Evolutionary conservation across 2,329 filamentous ascomycete genomes (phyloP).

Genomic region (Apiospora rasikravindrae): DNA sequence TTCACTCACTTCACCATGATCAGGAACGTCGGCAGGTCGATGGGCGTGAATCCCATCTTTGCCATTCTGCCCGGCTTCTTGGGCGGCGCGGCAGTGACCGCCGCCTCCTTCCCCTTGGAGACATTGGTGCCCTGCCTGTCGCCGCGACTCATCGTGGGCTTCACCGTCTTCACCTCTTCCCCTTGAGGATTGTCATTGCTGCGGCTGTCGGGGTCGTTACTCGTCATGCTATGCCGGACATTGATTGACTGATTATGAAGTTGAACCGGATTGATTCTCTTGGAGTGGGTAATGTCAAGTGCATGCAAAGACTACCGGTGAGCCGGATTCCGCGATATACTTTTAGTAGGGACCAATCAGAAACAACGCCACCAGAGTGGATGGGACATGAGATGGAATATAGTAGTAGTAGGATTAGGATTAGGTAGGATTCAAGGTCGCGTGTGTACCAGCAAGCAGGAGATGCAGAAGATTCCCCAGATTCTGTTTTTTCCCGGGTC

Average conservation of each 20-base stretch:
- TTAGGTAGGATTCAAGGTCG: not conserved
- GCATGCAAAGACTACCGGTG: not conserved
- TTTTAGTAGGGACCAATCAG: not conserved
- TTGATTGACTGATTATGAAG: not conserved
- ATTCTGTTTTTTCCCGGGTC: not conserved
- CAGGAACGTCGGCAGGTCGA: constrained; percentile 45
- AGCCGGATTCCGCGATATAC: not conserved
- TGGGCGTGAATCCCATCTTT: constrained; percentile 44
- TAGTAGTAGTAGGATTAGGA: not conserved
- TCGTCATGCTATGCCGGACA: constrained; percentile 10
- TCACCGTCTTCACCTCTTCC: constrained; percentile 11
- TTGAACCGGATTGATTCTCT: not conserved
- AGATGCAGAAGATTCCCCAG: not conserved
- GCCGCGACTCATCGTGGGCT: constrained; percentile 23
- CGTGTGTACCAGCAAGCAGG: not conserved
- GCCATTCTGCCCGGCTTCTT: constrained; percentile 33
- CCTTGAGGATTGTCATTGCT: not conserved
- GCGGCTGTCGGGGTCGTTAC: not conserved
- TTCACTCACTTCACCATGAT: constrained; percentile 59
- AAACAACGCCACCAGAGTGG: not conserved
- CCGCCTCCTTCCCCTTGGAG: not conserved
- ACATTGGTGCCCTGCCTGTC: not conserved
- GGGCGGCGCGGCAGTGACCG: not conserved
- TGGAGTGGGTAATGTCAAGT: not conserved
- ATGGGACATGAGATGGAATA: not conserved